These are phyloP conservation scores for Sutorius australiensis DNA, from an alignment of 768 basidiomycete genomes.

Conservation along the genomic window DNA sequence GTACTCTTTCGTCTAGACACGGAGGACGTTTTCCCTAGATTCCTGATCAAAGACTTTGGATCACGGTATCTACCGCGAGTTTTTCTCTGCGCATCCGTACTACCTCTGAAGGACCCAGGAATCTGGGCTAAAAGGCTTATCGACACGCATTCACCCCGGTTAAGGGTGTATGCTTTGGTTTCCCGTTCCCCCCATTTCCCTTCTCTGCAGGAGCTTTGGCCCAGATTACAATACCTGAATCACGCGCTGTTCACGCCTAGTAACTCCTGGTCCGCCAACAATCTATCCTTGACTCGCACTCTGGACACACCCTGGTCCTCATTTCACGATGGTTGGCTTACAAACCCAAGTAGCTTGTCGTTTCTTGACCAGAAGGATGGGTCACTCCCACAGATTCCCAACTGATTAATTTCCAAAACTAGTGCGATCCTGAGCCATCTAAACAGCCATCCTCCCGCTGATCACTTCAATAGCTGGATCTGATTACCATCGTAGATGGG, in stretches of 20 bases:
- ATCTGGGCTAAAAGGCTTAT: slow-evolving; percentile 20
- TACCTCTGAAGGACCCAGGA: slow-evolving; percentile 23
- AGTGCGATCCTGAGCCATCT: slow-evolving; percentile 21
- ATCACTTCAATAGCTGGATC: slow-evolving; percentile 32
- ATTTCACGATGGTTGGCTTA: slow-evolving; percentile 33
- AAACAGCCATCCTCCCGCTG: neutral
- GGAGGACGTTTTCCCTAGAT: slow-evolving; percentile 21
- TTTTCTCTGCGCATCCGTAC: slow-evolving; percentile 27
- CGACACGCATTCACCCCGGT: slow-evolving; percentile 29
- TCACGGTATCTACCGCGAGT: slow-evolving; percentile 30
- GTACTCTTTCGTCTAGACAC: slow-evolving; percentile 36
- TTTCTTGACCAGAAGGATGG: slow-evolving; percentile 16
- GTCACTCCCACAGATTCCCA: slow-evolving; percentile 41
- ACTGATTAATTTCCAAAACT: slow-evolving; percentile 39
- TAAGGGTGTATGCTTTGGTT: slow-evolving; percentile 31
- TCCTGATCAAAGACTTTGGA: slow-evolving; percentile 24
- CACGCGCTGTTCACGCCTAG: slow-evolving; percentile 25
- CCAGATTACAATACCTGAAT: slow-evolving; percentile 15
- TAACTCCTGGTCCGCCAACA: slow-evolving; percentile 36
- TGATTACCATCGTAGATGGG: slow-evolving; percentile 44
- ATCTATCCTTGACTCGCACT: slow-evolving; percentile 37
- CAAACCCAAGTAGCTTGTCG: neutral
- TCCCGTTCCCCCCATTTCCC: slow-evolving; percentile 36
- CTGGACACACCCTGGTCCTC: slow-evolving; percentile 40
- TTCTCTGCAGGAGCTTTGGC: slow-evolving; percentile 32